Conservation (phyloP, 257 asterid species). For the Nicotiana knightiana region DNA sequence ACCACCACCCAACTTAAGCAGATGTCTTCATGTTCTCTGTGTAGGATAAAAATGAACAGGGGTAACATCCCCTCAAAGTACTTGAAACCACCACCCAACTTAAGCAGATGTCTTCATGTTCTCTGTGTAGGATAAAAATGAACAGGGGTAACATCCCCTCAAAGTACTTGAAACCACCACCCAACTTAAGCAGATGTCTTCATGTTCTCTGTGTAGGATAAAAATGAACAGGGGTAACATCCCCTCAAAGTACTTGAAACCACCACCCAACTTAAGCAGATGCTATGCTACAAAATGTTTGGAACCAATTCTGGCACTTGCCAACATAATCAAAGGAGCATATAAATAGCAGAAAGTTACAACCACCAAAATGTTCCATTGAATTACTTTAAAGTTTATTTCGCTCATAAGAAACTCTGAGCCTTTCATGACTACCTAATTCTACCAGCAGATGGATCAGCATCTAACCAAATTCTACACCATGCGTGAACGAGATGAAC, state of each 20-base stretch:
- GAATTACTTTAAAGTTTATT: neutral
- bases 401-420: constrained; percentile 1
- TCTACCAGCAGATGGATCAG: neutral
- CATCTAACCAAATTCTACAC: neutral
- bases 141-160: no score
- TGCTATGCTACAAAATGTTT: neutral
- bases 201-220: no score
- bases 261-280: neutral
- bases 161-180: no score
- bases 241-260: neutral
- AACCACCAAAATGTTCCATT: neutral
- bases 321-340: neutral
- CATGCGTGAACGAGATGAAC: neutral
- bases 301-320: neutral
- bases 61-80: no score
- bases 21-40: neutral
- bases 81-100: no score
- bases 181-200: no score
- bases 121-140: no score
- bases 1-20: no score
- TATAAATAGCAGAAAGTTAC: neutral
- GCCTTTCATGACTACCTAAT: neutral
- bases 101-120: no score
- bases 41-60: neutral
- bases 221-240: no score